These are phyloP conservation scores for Ceratobasidium sp. DNA, from an alignment of 1,284 basidiomycete species.

Conservation along the genomic window DNA sequence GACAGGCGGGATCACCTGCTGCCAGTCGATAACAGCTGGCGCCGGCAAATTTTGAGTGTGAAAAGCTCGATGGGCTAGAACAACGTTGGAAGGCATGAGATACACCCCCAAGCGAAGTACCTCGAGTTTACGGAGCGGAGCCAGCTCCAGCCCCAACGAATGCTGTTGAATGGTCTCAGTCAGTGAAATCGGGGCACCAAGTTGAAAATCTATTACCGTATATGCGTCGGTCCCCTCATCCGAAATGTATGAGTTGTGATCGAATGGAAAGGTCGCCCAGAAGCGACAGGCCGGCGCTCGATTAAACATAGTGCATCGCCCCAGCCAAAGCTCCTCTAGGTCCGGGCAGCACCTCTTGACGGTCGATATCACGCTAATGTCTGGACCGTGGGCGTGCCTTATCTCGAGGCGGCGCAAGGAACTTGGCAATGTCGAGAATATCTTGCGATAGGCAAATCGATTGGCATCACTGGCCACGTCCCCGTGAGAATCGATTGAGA, in stretches of 20 bases:
- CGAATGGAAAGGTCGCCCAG: conserved; percentile 29
- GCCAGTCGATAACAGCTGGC: conserved; percentile 22
- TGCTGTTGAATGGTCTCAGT: not conserved
- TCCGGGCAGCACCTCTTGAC: conserved; percentile 25
- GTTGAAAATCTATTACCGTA: conserved; percentile 3
- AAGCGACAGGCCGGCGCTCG: conserved; percentile 23
- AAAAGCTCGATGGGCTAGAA: conserved; percentile 26
- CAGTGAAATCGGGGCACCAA: not conserved
- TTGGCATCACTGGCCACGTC: not conserved
- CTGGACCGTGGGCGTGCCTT: conserved; percentile 27
- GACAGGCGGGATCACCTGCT: not conserved
- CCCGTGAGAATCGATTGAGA: conserved; percentile 5
- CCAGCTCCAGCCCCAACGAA: conserved; percentile 29
- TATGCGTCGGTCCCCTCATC: conserved; percentile 22
- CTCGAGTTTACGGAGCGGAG: conserved; percentile 10
- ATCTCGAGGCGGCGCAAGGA: conserved; percentile 16
- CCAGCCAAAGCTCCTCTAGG: conserved; percentile 25
- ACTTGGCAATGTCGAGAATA: conserved; percentile 3
- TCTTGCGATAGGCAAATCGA: conserved; percentile 12
- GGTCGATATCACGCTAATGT: conserved; percentile 16
- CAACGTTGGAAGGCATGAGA: conserved; percentile 19
- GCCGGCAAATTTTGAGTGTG: conserved; percentile 20
- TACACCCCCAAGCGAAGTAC: conserved; percentile 21
- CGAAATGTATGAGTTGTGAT: conserved; percentile 31
- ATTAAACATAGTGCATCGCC: conserved; percentile 40